These are phyloP conservation scores for Tripidium arundinaceum DNA, from an alignment of 202 grass and related monocot species.

Conservation along the genomic window DNA sequence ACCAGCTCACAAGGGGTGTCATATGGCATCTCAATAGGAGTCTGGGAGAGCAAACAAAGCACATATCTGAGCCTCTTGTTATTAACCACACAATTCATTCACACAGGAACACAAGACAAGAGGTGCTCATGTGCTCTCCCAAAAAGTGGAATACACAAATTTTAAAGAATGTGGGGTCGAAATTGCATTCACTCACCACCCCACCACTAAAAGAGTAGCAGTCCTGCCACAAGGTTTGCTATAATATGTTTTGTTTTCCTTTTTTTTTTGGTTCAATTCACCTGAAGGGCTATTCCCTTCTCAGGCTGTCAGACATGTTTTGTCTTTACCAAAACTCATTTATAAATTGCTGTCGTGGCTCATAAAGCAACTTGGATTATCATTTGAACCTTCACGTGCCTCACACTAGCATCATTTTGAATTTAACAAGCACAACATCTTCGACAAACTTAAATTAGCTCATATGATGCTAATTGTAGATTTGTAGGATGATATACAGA, in stretches of 20 bases:
- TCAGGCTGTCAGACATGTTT: neutral
- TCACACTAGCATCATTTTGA: neutral
- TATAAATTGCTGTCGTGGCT: neutral
- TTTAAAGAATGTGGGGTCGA: neutral
- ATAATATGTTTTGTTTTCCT: neutral
- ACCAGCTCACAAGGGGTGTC: neutral
- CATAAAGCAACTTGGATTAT: neutral
- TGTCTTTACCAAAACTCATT: neutral
- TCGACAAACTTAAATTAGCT: neutral
- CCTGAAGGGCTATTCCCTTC: neutral
- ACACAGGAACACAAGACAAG: slow-evolving; percentile 12
- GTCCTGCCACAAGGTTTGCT: neutral
- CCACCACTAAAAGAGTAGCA: neutral
- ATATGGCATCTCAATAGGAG: neutral
- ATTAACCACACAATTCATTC: slow-evolving; percentile 17
- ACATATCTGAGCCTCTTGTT: slow-evolving; percentile 15
- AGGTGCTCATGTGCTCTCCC: too few species aligned
- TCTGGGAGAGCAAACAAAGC: slow-evolving; percentile 9
- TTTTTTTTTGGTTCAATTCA: neutral
- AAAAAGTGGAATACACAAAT: neutral
- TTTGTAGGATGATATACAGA: neutral
- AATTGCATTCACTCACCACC: neutral
- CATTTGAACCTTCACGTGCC: neutral
- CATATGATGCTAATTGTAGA: neutral
- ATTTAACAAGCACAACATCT: slow-evolving; percentile 9